A percentile compares a stretch with the other conserved stretches of the same genome.
phyloP scores from a whole-genome alignment of 192 early-diverging fungal genomes.

The Umbelopsis sp. region DNA sequence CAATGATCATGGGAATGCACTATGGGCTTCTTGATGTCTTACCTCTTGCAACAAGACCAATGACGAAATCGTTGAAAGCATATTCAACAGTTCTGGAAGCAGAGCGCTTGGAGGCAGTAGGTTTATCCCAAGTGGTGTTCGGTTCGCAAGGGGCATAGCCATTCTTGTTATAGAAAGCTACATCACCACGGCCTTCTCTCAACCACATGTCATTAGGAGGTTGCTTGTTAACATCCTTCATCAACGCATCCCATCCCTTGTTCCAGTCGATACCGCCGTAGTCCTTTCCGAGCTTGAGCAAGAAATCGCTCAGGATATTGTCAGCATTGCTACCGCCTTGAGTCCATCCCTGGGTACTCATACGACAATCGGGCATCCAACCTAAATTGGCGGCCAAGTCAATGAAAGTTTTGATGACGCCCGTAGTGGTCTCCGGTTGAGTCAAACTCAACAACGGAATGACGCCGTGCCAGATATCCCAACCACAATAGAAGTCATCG shows the following conservation, averaged over 20 bases:
- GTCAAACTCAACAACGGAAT: not conserved
- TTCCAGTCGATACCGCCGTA: conserved; percentile 29
- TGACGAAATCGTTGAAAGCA: conserved; percentile 37
- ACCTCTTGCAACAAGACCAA: conserved; percentile 28
- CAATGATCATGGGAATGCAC: not conserved
- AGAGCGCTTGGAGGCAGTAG: not conserved
- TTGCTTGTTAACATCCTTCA: conserved; percentile 20
- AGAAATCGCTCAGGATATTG: conserved; percentile 31
- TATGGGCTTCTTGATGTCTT: not conserved
- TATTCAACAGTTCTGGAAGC: conserved; percentile 40
- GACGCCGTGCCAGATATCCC: conserved; percentile 8
- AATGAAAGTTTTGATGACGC: not conserved
- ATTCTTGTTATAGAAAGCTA: conserved; percentile 24
- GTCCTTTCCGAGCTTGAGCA: conserved; percentile 26
- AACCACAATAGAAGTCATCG: conserved; percentile 36
- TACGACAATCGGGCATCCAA: conserved; percentile 15
- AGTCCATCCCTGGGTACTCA: conserved; percentile 27
- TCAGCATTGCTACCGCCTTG: conserved; percentile 41
- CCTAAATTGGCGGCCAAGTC: conserved; percentile 3
- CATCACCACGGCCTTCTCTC: conserved; percentile 29
- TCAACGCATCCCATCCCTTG: conserved; percentile 25
- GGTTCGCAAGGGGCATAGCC: conserved; percentile 31
- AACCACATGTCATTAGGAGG: conserved; percentile 2
- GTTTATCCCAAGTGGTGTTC: not conserved
- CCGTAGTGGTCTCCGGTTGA: not conserved